Base-by-base conservation (phyloP, 306 rosid genomes). In the Dicorynia guianensis region DNA sequence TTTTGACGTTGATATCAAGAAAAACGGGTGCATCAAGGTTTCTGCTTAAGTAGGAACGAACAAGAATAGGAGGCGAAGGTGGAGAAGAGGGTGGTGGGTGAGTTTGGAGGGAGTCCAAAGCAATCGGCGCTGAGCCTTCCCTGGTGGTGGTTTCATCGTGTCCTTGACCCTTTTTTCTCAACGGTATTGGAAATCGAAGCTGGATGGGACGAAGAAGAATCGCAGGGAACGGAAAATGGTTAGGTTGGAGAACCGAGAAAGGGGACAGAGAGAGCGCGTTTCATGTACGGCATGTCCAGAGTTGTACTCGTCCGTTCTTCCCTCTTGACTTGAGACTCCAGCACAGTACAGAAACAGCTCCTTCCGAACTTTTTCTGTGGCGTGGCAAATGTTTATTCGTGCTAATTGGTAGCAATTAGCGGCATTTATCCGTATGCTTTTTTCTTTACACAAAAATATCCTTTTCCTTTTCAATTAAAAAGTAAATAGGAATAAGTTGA, bases 1-100 rank as follows among this genome's bases (percentile, higher is more conserved):
- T 19, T 36, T 14, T 39, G 13, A 35, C n/a, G 46, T 8, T 6
- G 62, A 61, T 36, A 44, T 63, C 4, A 60, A 49, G 47, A 5
- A 18, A 68, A 48, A 56, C 0, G 63, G 66, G 30, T 10, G 50
- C 33, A 56, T 68, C 14, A 19, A 20, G 55, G 55, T 39, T 53
- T 14, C n/a, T 1, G 59, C n/a, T 83, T 82, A 87, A 49, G 87
- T 85, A 5, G 89, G 87, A 42, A 82, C 86, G 17, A 85, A 85
- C 56, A 87, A 74, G 82, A 85, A 87, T 5, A 87, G 44, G 34
- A 76, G 86, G n/a, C 81, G 88, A 60, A 81, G 81, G 14, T 75
- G 83, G 63, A 81, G 87, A 67, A 82, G 87, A 11, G 87, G 89
- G 38, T 84, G 82, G 63, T 74, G 84, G 60, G 62, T 59, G 69